phyloP scores from a whole-genome alignment of 768 basidiomycete species.

The Ramaria rubella region DNA sequence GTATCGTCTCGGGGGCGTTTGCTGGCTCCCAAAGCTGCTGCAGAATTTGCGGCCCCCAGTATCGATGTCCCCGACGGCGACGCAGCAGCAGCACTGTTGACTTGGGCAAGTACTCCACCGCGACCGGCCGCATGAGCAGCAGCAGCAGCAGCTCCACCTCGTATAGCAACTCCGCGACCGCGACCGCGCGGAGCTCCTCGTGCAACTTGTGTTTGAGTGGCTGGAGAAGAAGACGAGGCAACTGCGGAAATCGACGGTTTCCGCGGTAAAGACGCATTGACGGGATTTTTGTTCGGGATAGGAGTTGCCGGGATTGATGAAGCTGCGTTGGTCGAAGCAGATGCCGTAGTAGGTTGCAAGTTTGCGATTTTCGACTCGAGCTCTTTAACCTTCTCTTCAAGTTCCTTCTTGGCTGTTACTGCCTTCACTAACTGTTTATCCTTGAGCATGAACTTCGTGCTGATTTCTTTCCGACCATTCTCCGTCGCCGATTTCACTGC shows the following conservation, averaged over 20 bases:
- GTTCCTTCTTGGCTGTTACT: conserved; percentile 16
- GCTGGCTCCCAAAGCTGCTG: conserved; percentile 7
- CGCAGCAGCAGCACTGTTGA: conserved; percentile 23
- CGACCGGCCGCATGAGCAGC: conserved; percentile 14
- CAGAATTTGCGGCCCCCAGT: conserved; percentile 46
- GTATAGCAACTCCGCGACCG: conserved; percentile 28
- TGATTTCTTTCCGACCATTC: conserved; percentile 57
- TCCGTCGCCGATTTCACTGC: conserved; percentile 64
- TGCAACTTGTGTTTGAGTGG: conserved; percentile 24
- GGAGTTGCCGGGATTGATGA: conserved; percentile 10
- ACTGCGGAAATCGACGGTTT: conserved; percentile 19
- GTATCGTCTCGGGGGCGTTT: conserved; percentile 62
- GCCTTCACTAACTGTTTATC: conserved; percentile 60
- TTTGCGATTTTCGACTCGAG: conserved; percentile 50
- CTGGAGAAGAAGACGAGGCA: conserved; percentile 17
- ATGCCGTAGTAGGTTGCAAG: not conserved
- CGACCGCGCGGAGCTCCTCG: conserved; percentile 26
- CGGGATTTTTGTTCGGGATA: conserved; percentile 8
- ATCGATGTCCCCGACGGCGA: conserved; percentile 45
- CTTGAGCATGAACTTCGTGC: conserved; percentile 58
- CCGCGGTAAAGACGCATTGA: conserved; percentile 18
- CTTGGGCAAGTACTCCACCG: conserved; percentile 8
- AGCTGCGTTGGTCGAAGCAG: conserved; percentile 7
- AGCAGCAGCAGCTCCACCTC: conserved; percentile 24
- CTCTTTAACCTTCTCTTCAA: conserved; percentile 53